Base-by-base conservation (phyloP, 2,329 filamentous ascomycete species). In the Sphaerulina vaccinii region DNA sequence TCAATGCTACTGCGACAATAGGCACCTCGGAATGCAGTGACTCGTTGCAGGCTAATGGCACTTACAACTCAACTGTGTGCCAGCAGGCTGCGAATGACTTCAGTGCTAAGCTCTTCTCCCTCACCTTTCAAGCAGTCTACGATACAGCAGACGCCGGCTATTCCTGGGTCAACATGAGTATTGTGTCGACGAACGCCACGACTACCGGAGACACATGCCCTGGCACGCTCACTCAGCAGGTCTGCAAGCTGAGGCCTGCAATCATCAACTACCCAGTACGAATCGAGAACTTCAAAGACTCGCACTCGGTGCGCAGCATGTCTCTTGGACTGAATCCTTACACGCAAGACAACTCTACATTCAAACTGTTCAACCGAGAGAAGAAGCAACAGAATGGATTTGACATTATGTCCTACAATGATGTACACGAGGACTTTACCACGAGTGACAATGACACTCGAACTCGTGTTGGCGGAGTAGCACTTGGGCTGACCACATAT, bases 261-360 rank as follows among this genome's bases (percentile, higher is more conserved):
- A 46, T 58, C n/a, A 44, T 63, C 42, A 52, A 51, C 27, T 64
- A 64, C 23, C 56, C 60, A 1, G 51, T 59, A 13, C 49, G 44
- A 45, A 52, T 61, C 13, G 41, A 54, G 13, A 40, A 43, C 10
- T 57, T 50, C 46, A 44, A 44, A 2, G 53, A 57, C 39, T 16
- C 23, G 13, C 47, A 58, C n/a, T 38, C 50, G 15, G n/a, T 52
- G 15, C 41, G 23, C 15, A 44, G 55, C 21, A 43, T 57, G 50
- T 53, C 49, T 8, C 29, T 56, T 2, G 54, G 45, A 13, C 39
- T 49, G n/a, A 42, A 54, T 18, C 36, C 36, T 2, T 24, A 23
- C 16, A 37, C 45, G 1, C 32, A 40, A n/a, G 52, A 55, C 39
- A 50, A 46, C 18, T 42, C 45, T n/a, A 53, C 36, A 10, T 57